These are phyloP conservation scores for Raphanus raphanistrum DNA, from an alignment of 345 rosid species.

Conservation along the genomic window DNA sequence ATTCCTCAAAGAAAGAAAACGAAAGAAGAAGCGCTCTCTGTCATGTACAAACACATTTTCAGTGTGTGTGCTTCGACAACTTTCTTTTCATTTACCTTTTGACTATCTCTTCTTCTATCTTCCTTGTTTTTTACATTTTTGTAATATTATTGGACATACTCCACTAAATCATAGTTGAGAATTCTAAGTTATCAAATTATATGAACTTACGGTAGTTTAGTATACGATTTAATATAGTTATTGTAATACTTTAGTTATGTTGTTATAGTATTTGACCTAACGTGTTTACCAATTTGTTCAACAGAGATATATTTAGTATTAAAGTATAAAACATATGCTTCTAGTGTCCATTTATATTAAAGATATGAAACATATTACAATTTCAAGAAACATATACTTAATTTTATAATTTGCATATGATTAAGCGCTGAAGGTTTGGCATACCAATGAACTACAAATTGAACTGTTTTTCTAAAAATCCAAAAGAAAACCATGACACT, in stretches of 20 bases:
- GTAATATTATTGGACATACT: not conserved
- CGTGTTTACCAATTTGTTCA: not conserved
- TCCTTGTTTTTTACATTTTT: not conserved
- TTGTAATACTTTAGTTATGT: not conserved
- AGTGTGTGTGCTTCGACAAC: slow-evolving; percentile 7
- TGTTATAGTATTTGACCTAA: not conserved
- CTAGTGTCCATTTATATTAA: not conserved
- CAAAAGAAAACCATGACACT: not conserved
- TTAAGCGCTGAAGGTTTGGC: not conserved
- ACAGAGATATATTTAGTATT: not conserved
- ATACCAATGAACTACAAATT: not conserved
- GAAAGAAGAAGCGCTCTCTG: slow-evolving; percentile 17
- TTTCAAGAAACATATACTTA: not conserved
- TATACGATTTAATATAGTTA: not conserved
- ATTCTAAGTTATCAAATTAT: not conserved
- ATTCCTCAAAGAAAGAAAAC: slow-evolving; percentile 26
- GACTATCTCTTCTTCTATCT: not conserved
- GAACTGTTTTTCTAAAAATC: not conserved
- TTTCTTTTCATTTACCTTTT: slow-evolving; percentile 7
- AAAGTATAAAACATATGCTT: not conserved
- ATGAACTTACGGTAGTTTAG: not conserved
- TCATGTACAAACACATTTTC: slow-evolving; percentile 2
- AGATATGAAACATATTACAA: not conserved
- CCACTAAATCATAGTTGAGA: not conserved
- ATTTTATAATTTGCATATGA: not conserved